A percentile compares a stretch with the other conserved stretches of the same genome.
Conservation (phyloP, 306 rosid species). For the Quercus bicolor region DNA sequence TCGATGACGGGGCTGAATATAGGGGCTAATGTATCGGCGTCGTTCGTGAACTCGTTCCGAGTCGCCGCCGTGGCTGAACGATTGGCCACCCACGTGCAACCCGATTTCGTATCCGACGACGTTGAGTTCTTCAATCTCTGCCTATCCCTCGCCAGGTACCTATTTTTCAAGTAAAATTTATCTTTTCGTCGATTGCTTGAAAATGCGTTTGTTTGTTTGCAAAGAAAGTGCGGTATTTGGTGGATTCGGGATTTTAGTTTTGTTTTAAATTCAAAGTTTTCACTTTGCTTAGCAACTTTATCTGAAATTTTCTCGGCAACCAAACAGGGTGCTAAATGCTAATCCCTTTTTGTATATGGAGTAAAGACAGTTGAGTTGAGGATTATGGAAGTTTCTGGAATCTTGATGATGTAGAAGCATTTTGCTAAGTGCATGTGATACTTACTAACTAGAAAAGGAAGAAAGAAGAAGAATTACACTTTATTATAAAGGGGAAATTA, state of each 20-base stretch:
- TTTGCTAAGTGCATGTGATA: too few relatives aligned
- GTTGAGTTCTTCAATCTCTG: conserved; percentile 43
- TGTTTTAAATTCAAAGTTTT: too few relatives aligned
- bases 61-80: conserved; percentile 32
- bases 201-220: background rate
- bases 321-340: too few relatives aligned
- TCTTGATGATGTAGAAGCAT: too few relatives aligned
- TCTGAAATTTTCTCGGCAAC: too few relatives aligned
- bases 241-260: background rate
- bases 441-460: too few relatives aligned
- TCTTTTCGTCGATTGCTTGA: background rate
- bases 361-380: too few relatives aligned
- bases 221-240: background rate
- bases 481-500: too few relatives aligned
- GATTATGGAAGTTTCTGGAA: too few relatives aligned
- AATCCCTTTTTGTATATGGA: too few relatives aligned
- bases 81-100: conserved; percentile 25
- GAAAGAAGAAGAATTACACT: too few relatives aligned
- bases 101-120: conserved; percentile 25
- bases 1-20: background rate
- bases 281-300: too few relatives aligned
- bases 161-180: background rate
- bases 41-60: conserved; percentile 35
- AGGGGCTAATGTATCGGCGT: conserved; percentile 13
- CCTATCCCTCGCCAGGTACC: conserved; percentile 59